These are phyloP conservation scores for Boletus edulis DNA, from an alignment of 768 basidiomycete species.

Conservation along the genomic window DNA sequence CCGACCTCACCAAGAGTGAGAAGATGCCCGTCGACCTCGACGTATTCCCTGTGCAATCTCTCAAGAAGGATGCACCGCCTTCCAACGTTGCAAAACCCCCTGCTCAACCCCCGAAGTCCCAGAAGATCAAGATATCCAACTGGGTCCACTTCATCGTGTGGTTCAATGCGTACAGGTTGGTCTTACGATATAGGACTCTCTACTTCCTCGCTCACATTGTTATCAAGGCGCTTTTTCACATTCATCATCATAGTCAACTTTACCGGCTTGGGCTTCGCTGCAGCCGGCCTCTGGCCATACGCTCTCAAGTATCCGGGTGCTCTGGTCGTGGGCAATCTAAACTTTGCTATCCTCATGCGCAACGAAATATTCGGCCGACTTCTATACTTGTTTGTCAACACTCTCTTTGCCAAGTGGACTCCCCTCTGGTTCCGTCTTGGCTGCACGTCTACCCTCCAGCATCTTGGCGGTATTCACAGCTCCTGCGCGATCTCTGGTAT, in stretches of 20 bases:
- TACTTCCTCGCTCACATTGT: slow-evolving; percentile 3
- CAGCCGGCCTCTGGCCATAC: slow-evolving; percentile 65
- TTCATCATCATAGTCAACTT: slow-evolving; percentile 59
- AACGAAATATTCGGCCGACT: slow-evolving; percentile 83
- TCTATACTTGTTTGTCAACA: slow-evolving; percentile 69
- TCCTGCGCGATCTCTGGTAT: slow-evolving; percentile 72
- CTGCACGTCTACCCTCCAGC: slow-evolving; percentile 74
- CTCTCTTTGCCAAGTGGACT: slow-evolving; percentile 79
- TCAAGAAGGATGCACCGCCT: slow-evolving; percentile 42
- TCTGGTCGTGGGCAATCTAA: slow-evolving; percentile 71
- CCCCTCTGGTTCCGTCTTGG: slow-evolving; percentile 70
- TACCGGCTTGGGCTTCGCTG: slow-evolving; percentile 57
- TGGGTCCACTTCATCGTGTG: slow-evolving; percentile 65
- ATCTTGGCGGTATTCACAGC: slow-evolving; percentile 78
- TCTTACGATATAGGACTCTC: not conserved
- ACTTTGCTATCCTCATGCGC: slow-evolving; percentile 69
- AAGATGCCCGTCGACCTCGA: slow-evolving; percentile 35
- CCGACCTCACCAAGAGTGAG: slow-evolving; percentile 35
- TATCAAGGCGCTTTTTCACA: slow-evolving; percentile 67
- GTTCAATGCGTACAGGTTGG: slow-evolving; percentile 78
- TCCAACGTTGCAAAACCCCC: slow-evolving; percentile 36
- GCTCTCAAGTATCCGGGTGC: slow-evolving; percentile 64
- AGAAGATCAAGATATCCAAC: slow-evolving; percentile 56
- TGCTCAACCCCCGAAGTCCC: slow-evolving; percentile 35
- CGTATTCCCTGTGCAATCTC: slow-evolving; percentile 33